Percentiles rank a stretch among this genome's conserved stretches.
Evolutionary conservation across 1,284 basidiomycete species (phyloP).

Genomic region (Cystobasidium slooffiae): DNA sequence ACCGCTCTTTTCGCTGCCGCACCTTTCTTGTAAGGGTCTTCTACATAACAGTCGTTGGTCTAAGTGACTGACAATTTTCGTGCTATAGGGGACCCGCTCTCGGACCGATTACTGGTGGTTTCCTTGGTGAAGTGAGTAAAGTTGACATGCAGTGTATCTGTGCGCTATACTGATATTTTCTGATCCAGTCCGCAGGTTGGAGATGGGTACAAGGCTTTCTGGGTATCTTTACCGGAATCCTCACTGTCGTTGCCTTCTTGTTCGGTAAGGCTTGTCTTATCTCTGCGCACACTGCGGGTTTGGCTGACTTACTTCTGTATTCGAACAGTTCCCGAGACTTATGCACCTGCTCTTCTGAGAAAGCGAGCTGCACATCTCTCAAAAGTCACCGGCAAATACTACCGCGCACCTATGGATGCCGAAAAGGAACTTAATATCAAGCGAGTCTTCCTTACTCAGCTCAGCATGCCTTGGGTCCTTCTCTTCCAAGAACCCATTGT

Average conservation of each 20-base stretch:
- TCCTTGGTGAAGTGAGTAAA: slow-evolving; percentile 23
- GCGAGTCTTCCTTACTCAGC: slow-evolving; percentile 51
- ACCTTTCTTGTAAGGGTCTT: slow-evolving; percentile 35
- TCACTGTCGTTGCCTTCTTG: slow-evolving; percentile 57
- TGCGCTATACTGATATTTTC: background rate
- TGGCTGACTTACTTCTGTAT: background rate
- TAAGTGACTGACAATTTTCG: background rate
- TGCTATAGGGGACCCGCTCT: slow-evolving; percentile 30
- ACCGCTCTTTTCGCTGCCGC: slow-evolving; percentile 45
- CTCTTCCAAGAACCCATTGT: slow-evolving; percentile 52
- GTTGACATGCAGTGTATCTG: background rate
- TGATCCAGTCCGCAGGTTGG: slow-evolving; percentile 36
- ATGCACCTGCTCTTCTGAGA: slow-evolving; percentile 53
- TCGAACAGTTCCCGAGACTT: slow-evolving; percentile 49
- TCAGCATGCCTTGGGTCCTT: slow-evolving; percentile 54
- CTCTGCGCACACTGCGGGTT: slow-evolving; percentile 66
- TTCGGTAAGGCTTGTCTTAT: slow-evolving; percentile 47
- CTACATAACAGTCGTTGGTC: background rate
- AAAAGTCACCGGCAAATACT: slow-evolving; percentile 52
- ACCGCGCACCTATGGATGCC: slow-evolving; percentile 53
- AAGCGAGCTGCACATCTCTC: slow-evolving; percentile 50
- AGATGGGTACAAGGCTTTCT: slow-evolving; percentile 43
- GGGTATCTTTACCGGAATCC: slow-evolving; percentile 43
- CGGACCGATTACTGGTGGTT: slow-evolving; percentile 49
- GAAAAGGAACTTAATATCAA: slow-evolving; percentile 50